Base-by-base conservation (phyloP, 192 early-diverging fungal genomes). In the Linnemannia schmuckeri region DNA sequence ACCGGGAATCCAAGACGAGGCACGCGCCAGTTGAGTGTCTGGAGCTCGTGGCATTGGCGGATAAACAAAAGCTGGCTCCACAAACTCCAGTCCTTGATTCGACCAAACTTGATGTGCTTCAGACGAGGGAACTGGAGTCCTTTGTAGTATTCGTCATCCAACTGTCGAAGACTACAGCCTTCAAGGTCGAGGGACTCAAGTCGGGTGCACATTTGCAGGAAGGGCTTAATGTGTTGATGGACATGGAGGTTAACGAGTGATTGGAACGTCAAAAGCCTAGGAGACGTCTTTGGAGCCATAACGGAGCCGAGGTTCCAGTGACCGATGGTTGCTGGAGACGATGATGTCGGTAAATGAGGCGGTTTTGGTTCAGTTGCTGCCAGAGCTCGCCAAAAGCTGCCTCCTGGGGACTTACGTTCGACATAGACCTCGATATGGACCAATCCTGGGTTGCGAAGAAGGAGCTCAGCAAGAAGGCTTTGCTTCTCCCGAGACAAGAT, bases 381-480 rank as follows among this genome's bases (percentile, higher is more conserved):
- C 61, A 84, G 52, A 15, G 82, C 72, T 33, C 77, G 72, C 82
- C 82, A 84, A 61, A 84, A 84, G 47, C 77, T 68, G 13, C 77
- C 77, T 33, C 77, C 72, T 0, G 82, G 82, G 3, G 76, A 75
- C 52, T 55, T 79, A 40, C 55, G 77, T 9, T 78, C 82, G 41
- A 78, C 72, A 63, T 78, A 84, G 52, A 84, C 76, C 68, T 84
- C 82, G 15, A 84, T 24, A 20, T 73, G 44, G 30, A 38, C 66
- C 47, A 84, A 33, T 73, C 74, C 78, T n/a, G 38, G 75, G 73
- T 84, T 84, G 7, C 74, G 76, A 9, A 75, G 71, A 0, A 84
- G n/a, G 3, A 83, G 61, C 5, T 72, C 72, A 37, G 74, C 30
- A 13, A 63, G 61, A 63, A 63, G 27, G 33, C 61, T 63, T 10